Percentiles rank a stretch among this genome's conserved stretches.
Evolutionary conservation across 2,329 filamentous ascomycete genomes (phyloP).

Genomic region (Ceratocystis harringtonii): DNA sequence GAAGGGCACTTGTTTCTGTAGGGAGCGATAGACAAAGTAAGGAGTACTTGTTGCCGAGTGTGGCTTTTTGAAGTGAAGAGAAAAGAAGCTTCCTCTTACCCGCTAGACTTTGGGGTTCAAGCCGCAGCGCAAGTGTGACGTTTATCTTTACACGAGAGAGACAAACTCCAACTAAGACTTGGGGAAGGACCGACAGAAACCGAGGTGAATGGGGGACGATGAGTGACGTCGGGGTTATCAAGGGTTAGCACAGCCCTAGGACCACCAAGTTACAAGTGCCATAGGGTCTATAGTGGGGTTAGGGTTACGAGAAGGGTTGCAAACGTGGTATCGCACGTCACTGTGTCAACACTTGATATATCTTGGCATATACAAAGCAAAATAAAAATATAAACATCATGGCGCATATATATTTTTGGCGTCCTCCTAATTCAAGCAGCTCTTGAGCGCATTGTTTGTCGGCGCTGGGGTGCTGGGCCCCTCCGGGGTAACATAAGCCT

Average conservation of each 20-base stretch:
- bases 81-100: neutral
- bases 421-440: neutral
- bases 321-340: too few species aligned
- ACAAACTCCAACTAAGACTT: neutral
- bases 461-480: conserved; percentile 31
- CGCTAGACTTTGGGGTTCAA: neutral
- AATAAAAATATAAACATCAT: too few species aligned
- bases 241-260: neutral
- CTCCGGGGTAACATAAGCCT: conserved; percentile 27
- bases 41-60: neutral
- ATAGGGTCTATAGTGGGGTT: too few species aligned
- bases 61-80: neutral
- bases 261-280: neutral
- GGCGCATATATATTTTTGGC: too few species aligned
- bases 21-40: neutral
- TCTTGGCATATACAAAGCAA: too few species aligned
- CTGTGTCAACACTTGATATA: too few species aligned
- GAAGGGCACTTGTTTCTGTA: neutral
- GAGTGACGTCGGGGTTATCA: neutral
- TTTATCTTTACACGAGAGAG: neutral
- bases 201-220: neutral
- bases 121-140: neutral
- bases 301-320: too few species aligned
- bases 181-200: neutral
- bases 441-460: conserved; percentile 43